Conservation (phyloP, 331 rosid genomes). For the Quercus lobata region DNA sequence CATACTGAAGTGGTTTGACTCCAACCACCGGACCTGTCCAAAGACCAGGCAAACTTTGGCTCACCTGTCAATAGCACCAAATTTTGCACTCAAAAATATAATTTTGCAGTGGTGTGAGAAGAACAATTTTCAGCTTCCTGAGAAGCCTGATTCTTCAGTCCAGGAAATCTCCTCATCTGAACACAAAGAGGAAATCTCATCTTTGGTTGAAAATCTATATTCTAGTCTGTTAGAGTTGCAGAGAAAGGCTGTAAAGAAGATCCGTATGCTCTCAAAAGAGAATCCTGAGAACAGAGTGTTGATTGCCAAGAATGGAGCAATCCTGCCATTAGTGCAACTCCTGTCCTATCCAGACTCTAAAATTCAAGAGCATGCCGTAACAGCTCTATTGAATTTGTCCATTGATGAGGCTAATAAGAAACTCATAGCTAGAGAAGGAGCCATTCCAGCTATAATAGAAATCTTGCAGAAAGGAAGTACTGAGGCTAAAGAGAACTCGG, state of each 20-base stretch:
- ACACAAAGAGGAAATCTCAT: conserved; percentile 37
- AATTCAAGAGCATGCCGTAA: conserved; percentile 74
- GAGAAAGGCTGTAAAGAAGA: conserved; percentile 50
- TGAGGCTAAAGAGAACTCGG: conserved; percentile 81
- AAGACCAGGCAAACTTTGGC: conserved; percentile 63
- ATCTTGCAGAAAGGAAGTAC: conserved; percentile 53
- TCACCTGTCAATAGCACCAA: conserved; percentile 56
- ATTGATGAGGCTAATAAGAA: conserved; percentile 70
- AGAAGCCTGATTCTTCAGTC: conserved; percentile 11
- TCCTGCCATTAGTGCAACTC: conserved; percentile 64
- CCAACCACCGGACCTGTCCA: conserved; percentile 62
- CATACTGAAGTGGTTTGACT: conserved; percentile 73
- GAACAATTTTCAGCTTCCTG: conserved; percentile 52
- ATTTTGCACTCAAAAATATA: conserved; percentile 54
- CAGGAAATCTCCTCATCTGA: conserved; percentile 27
- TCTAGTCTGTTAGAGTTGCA: conserved; percentile 51
- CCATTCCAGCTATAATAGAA: conserved; percentile 68
- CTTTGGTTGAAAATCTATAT: conserved; percentile 48
- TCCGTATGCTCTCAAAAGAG: conserved; percentile 70
- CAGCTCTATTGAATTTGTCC: conserved; percentile 70
- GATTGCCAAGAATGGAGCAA: conserved; percentile 64
- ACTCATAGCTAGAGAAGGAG: conserved; percentile 53
- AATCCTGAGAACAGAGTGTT: conserved; percentile 56
- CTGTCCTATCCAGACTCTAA: conserved; percentile 65
- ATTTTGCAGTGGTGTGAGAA: conserved; percentile 64